Base-by-base conservation (phyloP, 106 monocot species). In the Posidonia australis region DNA sequence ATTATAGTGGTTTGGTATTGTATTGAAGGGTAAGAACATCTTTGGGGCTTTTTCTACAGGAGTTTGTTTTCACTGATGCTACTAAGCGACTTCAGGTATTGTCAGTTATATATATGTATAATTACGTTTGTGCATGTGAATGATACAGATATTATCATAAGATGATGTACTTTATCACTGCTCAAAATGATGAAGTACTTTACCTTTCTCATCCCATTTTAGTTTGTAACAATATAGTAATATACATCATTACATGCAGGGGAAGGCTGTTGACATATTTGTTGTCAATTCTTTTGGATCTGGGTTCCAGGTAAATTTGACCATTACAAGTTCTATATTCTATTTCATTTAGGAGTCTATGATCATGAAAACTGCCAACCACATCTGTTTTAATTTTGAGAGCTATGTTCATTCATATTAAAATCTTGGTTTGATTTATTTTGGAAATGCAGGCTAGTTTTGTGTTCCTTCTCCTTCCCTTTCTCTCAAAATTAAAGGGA, bases 251-350 rank as follows among this genome's bases (percentile, higher is more conserved):
- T 45, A 48, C 19, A 32, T 49, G 54, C 81, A 98, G 98, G 98
- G 98, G 44, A 85, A 83, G 64, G 64, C 76, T 58, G 81, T 81
- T 77, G 98, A 98, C 69, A 83, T 98, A 65, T 98, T 98, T 76
- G 85, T 98, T 48, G 98, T 98, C 45, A 98, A 98, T 70, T 98
- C 98, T 51, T 98, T 98, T 55, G 98, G 98, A 58, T 98, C 98
- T 73, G 91, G 79, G 32, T 98, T 98, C 74, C 98, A 98, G 91
- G 98, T 98, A 42, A 77, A 19, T 59, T 70, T 70, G 62, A 64
- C 19, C 10, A 43, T 13, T 44, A 23, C 3, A 11, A 19, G 14
- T 17, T 11, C 11, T 55, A 3, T 55, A 11, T 55, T 55, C 24
- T 14, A 55, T 26, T 36, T 36, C 7, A 7, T 36, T 36, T 36